Percentiles rank a stretch among this genome's conserved stretches.
Conservation (phyloP, 2,329 filamentous ascomycete species). For the Colletotrichum lupini region DNA sequence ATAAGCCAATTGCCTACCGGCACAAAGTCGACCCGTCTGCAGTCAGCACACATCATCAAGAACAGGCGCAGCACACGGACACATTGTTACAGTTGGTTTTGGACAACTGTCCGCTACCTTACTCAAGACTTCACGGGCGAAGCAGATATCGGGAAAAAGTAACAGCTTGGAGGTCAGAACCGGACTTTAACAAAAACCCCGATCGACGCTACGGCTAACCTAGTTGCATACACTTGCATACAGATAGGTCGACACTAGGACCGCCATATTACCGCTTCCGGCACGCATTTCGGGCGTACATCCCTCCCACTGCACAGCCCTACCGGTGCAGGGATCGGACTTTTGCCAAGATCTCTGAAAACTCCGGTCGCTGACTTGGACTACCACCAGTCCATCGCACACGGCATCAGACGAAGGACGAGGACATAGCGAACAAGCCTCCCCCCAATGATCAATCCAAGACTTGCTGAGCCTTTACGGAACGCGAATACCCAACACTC, state of each 20-base stretch:
- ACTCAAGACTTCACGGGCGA: background rate
- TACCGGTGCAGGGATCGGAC: background rate
- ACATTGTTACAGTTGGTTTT: background rate
- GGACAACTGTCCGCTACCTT: background rate
- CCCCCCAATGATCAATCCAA: background rate
- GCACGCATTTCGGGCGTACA: background rate
- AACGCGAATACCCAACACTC: background rate
- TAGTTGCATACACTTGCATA: background rate
- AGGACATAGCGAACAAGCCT: background rate
- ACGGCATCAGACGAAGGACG: background rate
- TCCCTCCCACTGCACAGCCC: background rate
- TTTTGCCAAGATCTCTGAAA: background rate
- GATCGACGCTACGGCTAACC: background rate
- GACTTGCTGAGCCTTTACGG: background rate
- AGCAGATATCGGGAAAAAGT: background rate
- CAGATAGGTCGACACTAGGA: background rate
- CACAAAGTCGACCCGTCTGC: no score
- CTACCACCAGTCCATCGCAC: background rate
- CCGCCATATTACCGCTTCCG: background rate
- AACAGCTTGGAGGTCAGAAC: background rate
- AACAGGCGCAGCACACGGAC: background rate
- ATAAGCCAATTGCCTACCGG: no score
- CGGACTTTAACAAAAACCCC: background rate
- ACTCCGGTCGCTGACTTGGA: background rate
- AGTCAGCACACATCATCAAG: background rate